Percentiles rank a stretch among this genome's conserved stretches.
These are phyloP conservation scores for Salix arbutifolia DNA, from an alignment of 345 rosid genomes.

Conservation along the genomic window DNA sequence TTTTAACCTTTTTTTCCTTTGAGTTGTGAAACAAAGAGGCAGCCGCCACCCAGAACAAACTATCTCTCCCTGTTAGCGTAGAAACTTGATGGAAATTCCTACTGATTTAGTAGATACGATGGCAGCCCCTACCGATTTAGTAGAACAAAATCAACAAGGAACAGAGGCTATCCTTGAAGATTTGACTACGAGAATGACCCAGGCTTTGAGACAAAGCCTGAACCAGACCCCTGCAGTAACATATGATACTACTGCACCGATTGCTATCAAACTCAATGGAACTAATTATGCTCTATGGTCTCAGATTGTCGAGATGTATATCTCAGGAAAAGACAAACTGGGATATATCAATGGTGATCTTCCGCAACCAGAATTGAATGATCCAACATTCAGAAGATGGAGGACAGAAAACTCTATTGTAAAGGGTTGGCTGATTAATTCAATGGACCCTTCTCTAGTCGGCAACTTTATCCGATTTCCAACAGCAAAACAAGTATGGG, in stretches of 20 bases:
- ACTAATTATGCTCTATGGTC: background rate
- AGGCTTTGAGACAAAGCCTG: background rate
- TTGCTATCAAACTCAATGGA: background rate
- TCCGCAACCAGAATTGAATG: rapidly evolving
- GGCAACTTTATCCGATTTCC: too few species aligned
- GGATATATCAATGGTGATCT: background rate
- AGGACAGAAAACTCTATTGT: background rate
- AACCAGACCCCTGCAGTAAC: background rate
- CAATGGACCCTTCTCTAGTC: background rate
- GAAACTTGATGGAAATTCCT: too few species aligned
- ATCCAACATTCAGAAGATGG: background rate
- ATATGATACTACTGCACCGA: background rate
- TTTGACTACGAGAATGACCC: background rate
- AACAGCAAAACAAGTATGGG: too few species aligned
- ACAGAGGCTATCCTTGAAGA: background rate
- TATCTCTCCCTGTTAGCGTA: too few species aligned
- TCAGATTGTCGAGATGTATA: background rate
- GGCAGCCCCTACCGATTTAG: background rate
- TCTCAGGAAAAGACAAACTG: background rate
- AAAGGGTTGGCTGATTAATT: background rate
- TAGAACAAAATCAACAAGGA: background rate
- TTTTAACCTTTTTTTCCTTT: background rate
- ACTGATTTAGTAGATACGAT: background rate
- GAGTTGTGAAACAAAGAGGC: background rate
- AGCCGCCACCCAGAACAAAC: too few species aligned